Conservation (phyloP, 2,329 filamentous ascomycete species). For the Myriosclerotinia scirpicola region DNA sequence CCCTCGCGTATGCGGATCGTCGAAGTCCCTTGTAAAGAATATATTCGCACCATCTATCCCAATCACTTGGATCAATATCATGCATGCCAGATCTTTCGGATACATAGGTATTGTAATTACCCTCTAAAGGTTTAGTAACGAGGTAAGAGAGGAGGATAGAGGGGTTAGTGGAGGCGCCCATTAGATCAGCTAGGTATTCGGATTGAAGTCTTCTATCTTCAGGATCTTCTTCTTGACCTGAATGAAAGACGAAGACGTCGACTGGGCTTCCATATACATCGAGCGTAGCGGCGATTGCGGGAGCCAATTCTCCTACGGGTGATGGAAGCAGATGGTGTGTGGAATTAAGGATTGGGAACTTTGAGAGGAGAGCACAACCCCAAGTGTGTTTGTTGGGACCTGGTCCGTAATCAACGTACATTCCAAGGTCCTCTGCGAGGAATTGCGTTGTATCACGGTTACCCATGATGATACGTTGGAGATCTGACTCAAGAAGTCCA, state of each 20-base stretch:
- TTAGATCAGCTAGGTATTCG: conserved; percentile 81
- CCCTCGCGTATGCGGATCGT: conserved; percentile 83
- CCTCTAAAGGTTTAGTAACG: conserved; percentile 83
- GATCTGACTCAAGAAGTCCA: conserved; percentile 88
- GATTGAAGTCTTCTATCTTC: conserved; percentile 87
- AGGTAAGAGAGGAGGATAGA: conserved; percentile 87
- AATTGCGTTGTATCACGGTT: conserved; percentile 96
- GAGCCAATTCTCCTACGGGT: conserved; percentile 90
- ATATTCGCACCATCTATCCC: conserved; percentile 99
- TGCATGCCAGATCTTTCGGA: conserved; percentile 85
- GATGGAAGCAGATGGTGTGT: conserved; percentile 94
- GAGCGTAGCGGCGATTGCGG: conserved; percentile 94
- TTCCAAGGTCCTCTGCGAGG: conserved; percentile 91
- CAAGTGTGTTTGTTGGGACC: conserved; percentile 99
- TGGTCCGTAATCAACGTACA: conserved; percentile 97
- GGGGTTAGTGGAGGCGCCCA: conserved; percentile 79
- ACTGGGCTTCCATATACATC: conserved; percentile 87
- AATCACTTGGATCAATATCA: conserved; percentile 88
- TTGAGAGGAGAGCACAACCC: conserved; percentile 89
- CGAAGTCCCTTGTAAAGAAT: conserved; percentile 90
- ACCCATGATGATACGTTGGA: conserved; percentile 98
- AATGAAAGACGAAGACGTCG: conserved; percentile 98
- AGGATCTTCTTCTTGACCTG: conserved; percentile 92
- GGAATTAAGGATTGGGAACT: conserved; percentile 96
- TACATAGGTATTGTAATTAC: conserved; percentile 97